Evolutionary conservation across 106 monocot genomes (phyloP), one percentile per base, ranked within the genome.

Genomic region (Apostasia shenzhenica): DNA sequence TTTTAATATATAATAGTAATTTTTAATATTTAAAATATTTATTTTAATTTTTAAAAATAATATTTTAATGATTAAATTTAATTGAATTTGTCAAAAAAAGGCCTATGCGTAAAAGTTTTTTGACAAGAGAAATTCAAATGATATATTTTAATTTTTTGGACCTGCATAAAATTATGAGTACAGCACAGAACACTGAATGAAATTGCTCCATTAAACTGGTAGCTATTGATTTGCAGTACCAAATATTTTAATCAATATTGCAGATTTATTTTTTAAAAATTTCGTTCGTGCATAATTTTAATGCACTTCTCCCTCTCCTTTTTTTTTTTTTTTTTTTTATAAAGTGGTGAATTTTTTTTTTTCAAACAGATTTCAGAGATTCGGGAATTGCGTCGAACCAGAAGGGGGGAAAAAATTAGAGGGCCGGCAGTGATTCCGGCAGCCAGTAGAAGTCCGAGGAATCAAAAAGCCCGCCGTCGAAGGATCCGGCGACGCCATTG

Each of bases 371-470:
- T 44, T 6, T 38, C 41, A 10, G 6, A 59, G 37, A 38, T 59
- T 12, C 41, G 8, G 11, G 0, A 42, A 61, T 42, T 11, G 3
- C 41, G 43, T 61, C 41, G 7, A 8, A 26, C 53, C 11, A 7
- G 5, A 54, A 54, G 11, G 5, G 1, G 37, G 37, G 37, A 59
- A 41, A 40, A 61, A 61, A 57, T 82, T 74, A 84, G 13, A 76
- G 72, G 59, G 80, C 80, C 14, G 80, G 84, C 42, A 73, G 59
- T 2, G 80, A 53, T 13, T 77, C 80, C 58, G 59, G 53, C 66
- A 56, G 64, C 70, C 76, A 80, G 12, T 45, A 37, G 26, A 43
- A 37, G 45, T 76, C 84, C 3, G 44, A 48, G 14, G 55, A 72
- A 73, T 77, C 76, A 1, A 68, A 84, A 59, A 78, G 63, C 44